Conservation (phyloP, 2,329 filamentous ascomycete genomes). For the Zasmidium angulare region DNA sequence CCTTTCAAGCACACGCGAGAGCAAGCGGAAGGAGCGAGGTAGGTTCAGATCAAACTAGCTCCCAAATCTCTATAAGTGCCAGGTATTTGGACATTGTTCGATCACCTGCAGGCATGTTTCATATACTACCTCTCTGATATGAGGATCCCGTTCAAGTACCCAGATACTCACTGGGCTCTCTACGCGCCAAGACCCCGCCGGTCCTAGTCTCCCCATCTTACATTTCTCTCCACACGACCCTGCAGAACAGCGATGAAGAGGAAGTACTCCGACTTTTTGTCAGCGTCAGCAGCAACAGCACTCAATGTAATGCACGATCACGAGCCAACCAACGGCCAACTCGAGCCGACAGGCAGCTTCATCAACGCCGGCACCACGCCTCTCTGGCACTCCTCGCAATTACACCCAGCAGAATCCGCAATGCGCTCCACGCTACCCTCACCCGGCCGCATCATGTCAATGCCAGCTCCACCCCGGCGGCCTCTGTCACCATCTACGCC, state of each 20-base stretch:
- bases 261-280: background rate
- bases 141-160: too few species aligned
- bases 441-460: background rate
- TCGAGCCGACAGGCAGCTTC: background rate
- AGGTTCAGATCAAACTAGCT: too few species aligned
- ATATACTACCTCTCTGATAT: too few species aligned
- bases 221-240: background rate
- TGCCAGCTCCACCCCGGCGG: background rate
- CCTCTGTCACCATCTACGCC: background rate
- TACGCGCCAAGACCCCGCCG: too few species aligned
- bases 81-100: too few species aligned
- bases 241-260: background rate
- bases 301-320: background rate
- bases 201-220: background rate
- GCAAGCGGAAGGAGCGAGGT: too few species aligned
- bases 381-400: constrained; percentile 1
- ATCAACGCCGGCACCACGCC: background rate
- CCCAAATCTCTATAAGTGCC: too few species aligned
- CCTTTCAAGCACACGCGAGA: background rate
- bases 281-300: background rate
- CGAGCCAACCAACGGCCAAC: background rate
- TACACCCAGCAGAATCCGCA: constrained; percentile 1
- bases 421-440: constrained; percentile 4
- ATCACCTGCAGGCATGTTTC: too few species aligned
- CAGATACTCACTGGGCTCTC: too few species aligned